Evolutionary conservation across 345 rosid species (phyloP).

Genomic region (Kandelia obovata): DNA sequence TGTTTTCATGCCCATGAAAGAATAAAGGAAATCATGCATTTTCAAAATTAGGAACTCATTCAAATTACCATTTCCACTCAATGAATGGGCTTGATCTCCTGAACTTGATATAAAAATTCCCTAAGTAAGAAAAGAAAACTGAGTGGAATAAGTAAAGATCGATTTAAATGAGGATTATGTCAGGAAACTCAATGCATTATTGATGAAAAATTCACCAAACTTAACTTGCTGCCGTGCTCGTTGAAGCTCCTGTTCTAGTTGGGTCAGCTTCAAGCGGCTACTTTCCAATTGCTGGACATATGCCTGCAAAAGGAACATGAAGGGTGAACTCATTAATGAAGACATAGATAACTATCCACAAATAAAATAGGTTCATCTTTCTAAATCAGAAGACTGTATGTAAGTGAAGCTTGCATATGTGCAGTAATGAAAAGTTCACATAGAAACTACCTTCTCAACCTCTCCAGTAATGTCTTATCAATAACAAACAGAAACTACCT

Average conservation of each 20-base stretch:
- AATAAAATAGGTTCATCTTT: not conserved
- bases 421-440: not conserved
- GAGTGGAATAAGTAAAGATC: slow-evolving; percentile 1
- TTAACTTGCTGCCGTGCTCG: slow-evolving; percentile 95
- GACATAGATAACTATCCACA: not conserved
- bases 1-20: not conserved
- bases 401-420: not conserved
- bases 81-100: slow-evolving; percentile 88
- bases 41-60: not conserved
- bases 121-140: slow-evolving; percentile 29
- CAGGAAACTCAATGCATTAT: not conserved
- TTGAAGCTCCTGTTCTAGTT: slow-evolving; percentile 96
- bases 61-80: slow-evolving; percentile 85
- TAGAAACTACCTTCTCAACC: not conserved
- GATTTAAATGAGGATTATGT: not conserved
- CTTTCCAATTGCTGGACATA: slow-evolving; percentile 98
- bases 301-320: slow-evolving; percentile 47
- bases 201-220: slow-evolving; percentile 19
- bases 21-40: not conserved
- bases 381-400: not conserved
- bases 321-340: slow-evolving; percentile 7
- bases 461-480: not conserved
- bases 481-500: not conserved
- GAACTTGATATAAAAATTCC: slow-evolving; percentile 96
- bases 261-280: slow-evolving; percentile 91